These are phyloP conservation scores for Blepharisma undulans DNA, from an alignment of 169 alveolate genomes.

Conservation along the genomic window DNA sequence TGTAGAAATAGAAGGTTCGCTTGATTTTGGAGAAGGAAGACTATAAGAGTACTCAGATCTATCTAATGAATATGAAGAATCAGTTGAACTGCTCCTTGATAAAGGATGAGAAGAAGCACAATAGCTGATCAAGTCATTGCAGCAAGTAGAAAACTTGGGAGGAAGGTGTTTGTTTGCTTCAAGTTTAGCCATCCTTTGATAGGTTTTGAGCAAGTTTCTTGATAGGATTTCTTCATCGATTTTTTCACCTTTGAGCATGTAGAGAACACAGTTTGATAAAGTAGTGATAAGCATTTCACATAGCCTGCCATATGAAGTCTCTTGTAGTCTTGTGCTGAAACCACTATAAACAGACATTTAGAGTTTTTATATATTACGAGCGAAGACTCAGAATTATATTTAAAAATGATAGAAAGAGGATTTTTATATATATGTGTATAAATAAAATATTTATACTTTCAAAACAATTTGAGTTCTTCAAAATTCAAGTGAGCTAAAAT, in stretches of 20 bases:
- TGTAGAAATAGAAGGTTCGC: background rate
- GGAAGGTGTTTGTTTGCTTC: background rate
- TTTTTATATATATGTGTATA: too few relatives aligned
- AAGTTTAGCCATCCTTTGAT: conserved; percentile 7
- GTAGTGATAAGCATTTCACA: background rate
- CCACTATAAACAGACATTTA: conserved; percentile 27
- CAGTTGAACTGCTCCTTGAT: background rate
- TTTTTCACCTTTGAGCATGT: background rate
- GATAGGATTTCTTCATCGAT: background rate
- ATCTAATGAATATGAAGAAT: background rate
- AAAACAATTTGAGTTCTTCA: too few relatives aligned
- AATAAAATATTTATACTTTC: too few relatives aligned
- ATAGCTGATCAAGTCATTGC: background rate
- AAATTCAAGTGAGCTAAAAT: too few relatives aligned
- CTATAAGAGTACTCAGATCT: background rate
- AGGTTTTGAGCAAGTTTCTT: background rate
- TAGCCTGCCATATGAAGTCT: conserved; percentile 17
- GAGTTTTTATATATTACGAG: background rate
- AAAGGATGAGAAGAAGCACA: background rate
- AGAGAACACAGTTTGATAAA: background rate
- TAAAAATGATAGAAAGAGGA: too few relatives aligned
- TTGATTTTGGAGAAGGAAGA: background rate
- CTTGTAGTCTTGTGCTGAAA: conserved; percentile 4
- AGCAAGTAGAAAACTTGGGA: background rate
- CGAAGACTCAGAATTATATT: too few relatives aligned